These are phyloP conservation scores for Colletotrichum endophyticum DNA, from an alignment of 2,329 filamentous ascomycete genomes.

Conservation along the genomic window DNA sequence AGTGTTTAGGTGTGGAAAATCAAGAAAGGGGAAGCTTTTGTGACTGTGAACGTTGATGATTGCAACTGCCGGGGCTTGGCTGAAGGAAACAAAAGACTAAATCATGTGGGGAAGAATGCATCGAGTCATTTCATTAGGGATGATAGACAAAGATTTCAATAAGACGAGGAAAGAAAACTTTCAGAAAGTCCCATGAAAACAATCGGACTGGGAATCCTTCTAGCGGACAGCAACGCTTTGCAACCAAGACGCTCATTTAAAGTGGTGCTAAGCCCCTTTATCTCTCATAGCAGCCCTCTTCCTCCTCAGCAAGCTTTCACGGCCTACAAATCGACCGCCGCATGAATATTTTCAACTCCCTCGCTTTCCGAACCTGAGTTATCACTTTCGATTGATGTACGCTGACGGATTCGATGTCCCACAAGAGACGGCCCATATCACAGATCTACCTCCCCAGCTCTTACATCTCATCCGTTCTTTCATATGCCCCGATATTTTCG, in stretches of 20 bases:
- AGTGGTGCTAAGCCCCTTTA: neutral
- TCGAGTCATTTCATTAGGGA: neutral
- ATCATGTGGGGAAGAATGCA: neutral
- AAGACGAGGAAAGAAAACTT: neutral
- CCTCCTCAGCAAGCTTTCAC: neutral
- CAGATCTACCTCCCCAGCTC: neutral
- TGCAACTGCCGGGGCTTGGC: neutral
- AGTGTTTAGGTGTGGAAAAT: neutral
- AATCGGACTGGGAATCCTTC: neutral
- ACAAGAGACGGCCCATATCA: neutral
- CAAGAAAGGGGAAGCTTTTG: neutral
- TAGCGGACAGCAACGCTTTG: neutral
- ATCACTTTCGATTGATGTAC: neutral
- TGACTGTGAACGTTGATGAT: neutral
- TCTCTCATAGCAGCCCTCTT: neutral
- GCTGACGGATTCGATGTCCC: neutral
- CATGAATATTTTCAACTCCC: neutral
- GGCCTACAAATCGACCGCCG: neutral
- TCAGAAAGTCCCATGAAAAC: neutral
- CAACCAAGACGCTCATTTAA: neutral
- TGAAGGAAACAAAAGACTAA: neutral
- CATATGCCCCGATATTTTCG: neutral
- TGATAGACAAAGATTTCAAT: neutral
- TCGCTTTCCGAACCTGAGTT: neutral
- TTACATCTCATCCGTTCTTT: neutral